Percentiles rank a stretch among this genome's conserved stretches.
phyloP scores from a whole-genome alignment of 1,284 basidiomycete genomes.

The Tilletia indica region DNA sequence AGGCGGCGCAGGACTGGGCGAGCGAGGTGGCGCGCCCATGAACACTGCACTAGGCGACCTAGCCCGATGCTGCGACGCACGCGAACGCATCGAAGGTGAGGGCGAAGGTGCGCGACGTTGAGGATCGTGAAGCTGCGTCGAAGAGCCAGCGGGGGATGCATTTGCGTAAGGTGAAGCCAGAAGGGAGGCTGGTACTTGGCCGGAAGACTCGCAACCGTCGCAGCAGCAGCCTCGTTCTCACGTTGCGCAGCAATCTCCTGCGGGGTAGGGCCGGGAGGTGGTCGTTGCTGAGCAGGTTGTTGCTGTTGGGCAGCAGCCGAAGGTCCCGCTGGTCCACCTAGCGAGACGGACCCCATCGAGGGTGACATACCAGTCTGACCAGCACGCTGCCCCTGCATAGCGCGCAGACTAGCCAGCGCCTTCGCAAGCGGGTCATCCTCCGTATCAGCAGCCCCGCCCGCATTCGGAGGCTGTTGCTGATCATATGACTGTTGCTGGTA shows the following conservation, averaged over 20 bases:
- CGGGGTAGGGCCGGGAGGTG: neutral
- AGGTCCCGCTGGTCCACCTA: neutral
- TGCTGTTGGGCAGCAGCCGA: neutral
- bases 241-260: conserved; percentile 14
- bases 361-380: conserved; percentile 50
- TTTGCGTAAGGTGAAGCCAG: neutral
- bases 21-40: conserved; percentile 68
- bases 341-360: conserved; percentile 5
- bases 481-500: neutral
- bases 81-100: conserved; percentile 31
- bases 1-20: conserved; percentile 55
- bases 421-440: conserved; percentile 72
- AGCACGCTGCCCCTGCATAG: conserved; percentile 1
- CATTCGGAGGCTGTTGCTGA: neutral
- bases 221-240: conserved; percentile 7
- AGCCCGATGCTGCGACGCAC: conserved; percentile 60
- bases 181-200: conserved; percentile 13
- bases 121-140: conserved; percentile 31
- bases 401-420: conserved; percentile 65
- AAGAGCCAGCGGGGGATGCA: conserved; percentile 18
- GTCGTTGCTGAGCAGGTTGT: neutral
- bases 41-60: conserved; percentile 72
- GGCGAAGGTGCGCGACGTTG: conserved; percentile 36
- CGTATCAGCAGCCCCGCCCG: conserved; percentile 46
- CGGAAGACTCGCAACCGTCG: conserved; percentile 4